Evolutionary conservation across 2,329 filamentous ascomycete genomes (phyloP).

Genomic region (Penicillium freii): DNA sequence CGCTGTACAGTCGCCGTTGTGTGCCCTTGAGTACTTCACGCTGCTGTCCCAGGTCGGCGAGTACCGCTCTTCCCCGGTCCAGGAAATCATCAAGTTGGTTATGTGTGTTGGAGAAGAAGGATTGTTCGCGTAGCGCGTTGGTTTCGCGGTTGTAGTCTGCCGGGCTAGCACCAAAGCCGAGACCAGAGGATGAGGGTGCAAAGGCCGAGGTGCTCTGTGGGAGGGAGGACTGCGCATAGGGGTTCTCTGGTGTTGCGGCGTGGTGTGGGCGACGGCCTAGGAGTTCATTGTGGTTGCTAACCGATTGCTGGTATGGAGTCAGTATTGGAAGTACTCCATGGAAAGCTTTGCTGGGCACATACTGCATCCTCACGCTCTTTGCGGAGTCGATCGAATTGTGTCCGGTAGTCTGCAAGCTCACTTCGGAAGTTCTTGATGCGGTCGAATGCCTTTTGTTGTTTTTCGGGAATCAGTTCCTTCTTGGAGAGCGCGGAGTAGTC

Average conservation of each 20-base stretch:
- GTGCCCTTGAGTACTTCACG: constrained; percentile 93
- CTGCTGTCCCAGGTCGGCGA: constrained; percentile 85
- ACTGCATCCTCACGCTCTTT: constrained; percentile 71
- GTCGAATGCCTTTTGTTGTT: constrained; percentile 86
- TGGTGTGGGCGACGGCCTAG: constrained; percentile 79
- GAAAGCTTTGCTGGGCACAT: constrained; percentile 21
- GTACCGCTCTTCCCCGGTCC: constrained; percentile 82
- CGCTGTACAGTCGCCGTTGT: constrained; percentile 83
- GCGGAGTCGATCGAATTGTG: constrained; percentile 75
- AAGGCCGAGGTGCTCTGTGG: constrained; percentile 43
- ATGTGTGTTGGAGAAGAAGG: constrained; percentile 79
- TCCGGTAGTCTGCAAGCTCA: constrained; percentile 76
- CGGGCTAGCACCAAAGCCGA: constrained; percentile 47
- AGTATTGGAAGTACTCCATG: neutral
- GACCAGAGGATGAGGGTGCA: constrained; percentile 37
- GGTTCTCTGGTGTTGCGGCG: constrained; percentile 83
- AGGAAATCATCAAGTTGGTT: constrained; percentile 90
- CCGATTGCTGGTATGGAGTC: constrained; percentile 47
- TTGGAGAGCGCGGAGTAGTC: constrained; percentile 84
- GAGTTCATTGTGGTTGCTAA: constrained; percentile 74
- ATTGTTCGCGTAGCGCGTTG: constrained; percentile 85
- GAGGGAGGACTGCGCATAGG: constrained; percentile 67
- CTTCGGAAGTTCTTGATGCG: constrained; percentile 79
- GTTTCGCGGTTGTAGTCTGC: constrained; percentile 68
- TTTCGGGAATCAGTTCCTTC: constrained; percentile 84